Percentiles rank a stretch among this genome's conserved stretches.
phyloP scores from a whole-genome alignment of 179 eudicot species.

The Silene coronaria region DNA sequence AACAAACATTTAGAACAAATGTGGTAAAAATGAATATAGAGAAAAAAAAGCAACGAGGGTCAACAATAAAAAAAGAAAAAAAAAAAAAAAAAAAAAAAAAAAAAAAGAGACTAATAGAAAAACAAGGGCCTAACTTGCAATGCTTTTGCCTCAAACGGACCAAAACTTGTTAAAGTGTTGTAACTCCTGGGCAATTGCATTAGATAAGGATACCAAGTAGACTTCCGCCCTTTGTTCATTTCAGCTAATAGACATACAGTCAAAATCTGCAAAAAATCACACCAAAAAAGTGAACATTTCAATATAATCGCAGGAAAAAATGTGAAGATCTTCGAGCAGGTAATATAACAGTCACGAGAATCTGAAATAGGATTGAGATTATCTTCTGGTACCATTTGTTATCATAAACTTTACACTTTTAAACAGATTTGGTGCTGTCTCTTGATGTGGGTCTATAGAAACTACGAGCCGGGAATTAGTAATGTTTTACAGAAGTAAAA shows the following conservation, averaged over 20 bases:
- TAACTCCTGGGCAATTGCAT: conserved; percentile 69
- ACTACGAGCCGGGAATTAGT: too few relatives aligned
- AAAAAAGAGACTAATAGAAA: neutral
- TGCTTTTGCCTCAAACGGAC: conserved; percentile 65
- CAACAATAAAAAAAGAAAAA: neutral
- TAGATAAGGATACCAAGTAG: conserved; percentile 79
- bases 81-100: neutral
- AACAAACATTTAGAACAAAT: neutral
- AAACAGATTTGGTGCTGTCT: too few relatives aligned
- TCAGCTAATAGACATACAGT: conserved; percentile 65
- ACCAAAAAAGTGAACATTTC: neutral
- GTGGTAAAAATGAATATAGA: neutral
- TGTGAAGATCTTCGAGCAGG: neutral
- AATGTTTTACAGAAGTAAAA: too few relatives aligned
- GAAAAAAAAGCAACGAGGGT: conserved; percentile 1
- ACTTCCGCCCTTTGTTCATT: conserved; percentile 64
- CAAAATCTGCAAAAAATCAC: conserved; percentile 45
- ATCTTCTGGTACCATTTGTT: too few relatives aligned
- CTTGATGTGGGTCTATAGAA: too few relatives aligned
- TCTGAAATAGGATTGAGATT: too few relatives aligned
- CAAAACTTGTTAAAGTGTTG: conserved; percentile 59
- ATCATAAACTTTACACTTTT: too few relatives aligned
- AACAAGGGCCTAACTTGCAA: conserved; percentile 55
- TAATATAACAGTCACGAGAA: neutral
- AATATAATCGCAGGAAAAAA: neutral